Evolutionary conservation across 192 early-diverging fungal genomes (phyloP).

Genomic region (Mortierella claussenii): DNA sequence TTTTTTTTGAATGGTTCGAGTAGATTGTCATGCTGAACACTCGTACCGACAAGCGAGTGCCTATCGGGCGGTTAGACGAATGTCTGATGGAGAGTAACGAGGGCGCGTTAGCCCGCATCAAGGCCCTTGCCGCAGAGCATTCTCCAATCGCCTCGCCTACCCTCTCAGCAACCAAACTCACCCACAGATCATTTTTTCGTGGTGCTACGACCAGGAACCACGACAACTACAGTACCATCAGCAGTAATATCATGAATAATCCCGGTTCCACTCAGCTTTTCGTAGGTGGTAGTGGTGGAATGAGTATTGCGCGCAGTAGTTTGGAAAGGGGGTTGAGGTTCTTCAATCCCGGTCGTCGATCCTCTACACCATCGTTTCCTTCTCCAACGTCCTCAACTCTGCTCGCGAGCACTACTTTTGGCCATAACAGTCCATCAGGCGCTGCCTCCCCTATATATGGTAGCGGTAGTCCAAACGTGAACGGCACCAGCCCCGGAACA

Average conservation of each 20-base stretch:
- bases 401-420: neutral
- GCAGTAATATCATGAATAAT: constrained; percentile 1
- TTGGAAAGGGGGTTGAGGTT: constrained; percentile 26
- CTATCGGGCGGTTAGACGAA: constrained; percentile 24
- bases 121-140: neutral
- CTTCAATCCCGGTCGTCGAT: constrained; percentile 25
- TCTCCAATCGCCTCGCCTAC: neutral
- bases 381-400: neutral
- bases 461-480: too few species aligned
- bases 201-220: neutral
- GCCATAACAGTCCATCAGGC: constrained; percentile 42
- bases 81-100: constrained; percentile 2
- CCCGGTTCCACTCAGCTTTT: too few species aligned
- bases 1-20: neutral
- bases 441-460: neutral
- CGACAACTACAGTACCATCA: constrained; percentile 16
- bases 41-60: constrained; percentile 13
- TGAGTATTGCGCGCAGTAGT: constrained; percentile 12
- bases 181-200: neutral
- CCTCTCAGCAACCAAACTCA: neutral
- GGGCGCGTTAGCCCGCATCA: constrained; percentile 1
- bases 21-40: constrained; percentile 38
- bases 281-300: neutral
- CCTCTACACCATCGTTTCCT: constrained; percentile 37
- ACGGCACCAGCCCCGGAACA: too few species aligned